Evolutionary conservation across 441 rosid genomes (phyloP).

Genomic region (Dalechampia spathulata): DNA sequence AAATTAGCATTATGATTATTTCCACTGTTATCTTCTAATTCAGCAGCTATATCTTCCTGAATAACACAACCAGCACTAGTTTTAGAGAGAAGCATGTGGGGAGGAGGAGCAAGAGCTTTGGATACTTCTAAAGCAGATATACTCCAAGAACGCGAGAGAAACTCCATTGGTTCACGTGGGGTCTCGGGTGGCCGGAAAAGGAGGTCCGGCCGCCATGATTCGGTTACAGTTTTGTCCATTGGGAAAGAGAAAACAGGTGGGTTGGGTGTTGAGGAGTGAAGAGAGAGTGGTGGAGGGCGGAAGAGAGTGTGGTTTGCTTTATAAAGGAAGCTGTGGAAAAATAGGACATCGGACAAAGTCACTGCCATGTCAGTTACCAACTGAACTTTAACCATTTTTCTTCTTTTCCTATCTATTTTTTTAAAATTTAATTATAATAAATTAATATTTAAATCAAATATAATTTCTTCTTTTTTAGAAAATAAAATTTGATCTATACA

Average conservation of each 20-base stretch:
- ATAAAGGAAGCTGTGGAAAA: constrained; percentile 14
- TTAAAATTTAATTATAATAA: too few relatives aligned
- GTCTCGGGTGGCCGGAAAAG: constrained; percentile 77
- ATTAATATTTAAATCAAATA: too few relatives aligned
- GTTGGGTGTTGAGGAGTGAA: neutral
- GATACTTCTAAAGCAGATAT: constrained; percentile 80
- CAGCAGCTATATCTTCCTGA: constrained; percentile 58
- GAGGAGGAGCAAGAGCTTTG: constrained; percentile 51
- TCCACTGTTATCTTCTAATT: constrained; percentile 29
- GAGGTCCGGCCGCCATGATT: constrained; percentile 54
- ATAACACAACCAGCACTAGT: constrained; percentile 25
- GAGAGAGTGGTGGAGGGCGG: neutral
- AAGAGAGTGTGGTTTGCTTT: constrained; percentile 19
- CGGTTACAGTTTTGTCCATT: constrained; percentile 19
- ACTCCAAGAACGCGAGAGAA: constrained; percentile 90
- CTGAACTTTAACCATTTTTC: neutral
- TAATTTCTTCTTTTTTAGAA: too few relatives aligned
- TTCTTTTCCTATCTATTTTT: neutral
- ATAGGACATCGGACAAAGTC: constrained; percentile 5
- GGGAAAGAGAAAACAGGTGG: constrained; percentile 1
- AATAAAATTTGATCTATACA: too few relatives aligned
- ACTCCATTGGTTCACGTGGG: constrained; percentile 90
- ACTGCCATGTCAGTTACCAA: constrained; percentile 6
- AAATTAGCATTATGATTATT: neutral
- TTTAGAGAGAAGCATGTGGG: constrained; percentile 40